phyloP scores from a whole-genome alignment of 2,329 filamentous ascomycete species.

The Bipolaris gigantea region DNA sequence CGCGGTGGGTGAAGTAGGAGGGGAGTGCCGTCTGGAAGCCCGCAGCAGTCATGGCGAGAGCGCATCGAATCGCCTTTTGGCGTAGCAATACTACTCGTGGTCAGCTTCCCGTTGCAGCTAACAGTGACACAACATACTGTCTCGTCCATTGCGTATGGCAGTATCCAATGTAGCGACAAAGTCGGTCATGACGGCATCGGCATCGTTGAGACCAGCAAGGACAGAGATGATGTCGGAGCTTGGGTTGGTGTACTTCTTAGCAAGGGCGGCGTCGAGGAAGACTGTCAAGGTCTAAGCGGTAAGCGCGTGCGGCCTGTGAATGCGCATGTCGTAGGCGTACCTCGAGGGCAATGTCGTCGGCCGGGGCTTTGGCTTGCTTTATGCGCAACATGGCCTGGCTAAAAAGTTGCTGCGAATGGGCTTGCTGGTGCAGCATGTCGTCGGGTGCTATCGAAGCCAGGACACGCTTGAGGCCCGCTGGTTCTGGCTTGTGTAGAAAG shows the following conservation, averaged over 20 bases:
- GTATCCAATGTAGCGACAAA: conserved; percentile 81
- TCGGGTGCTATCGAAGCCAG: conserved; percentile 72
- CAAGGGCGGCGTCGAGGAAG: conserved; percentile 79
- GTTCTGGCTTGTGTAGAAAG: conserved; percentile 85
- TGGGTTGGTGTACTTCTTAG: conserved; percentile 91
- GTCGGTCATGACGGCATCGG: conserved; percentile 84
- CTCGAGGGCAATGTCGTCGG: conserved; percentile 80
- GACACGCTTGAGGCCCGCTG: conserved; percentile 65
- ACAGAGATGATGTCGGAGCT: conserved; percentile 93
- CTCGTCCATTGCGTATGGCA: conserved; percentile 77
- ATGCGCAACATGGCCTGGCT: conserved; percentile 69
- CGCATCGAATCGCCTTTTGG: conserved; percentile 76
- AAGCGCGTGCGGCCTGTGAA: conserved; percentile 41
- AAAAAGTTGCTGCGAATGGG: conserved; percentile 78
- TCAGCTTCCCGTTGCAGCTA: conserved; percentile 14
- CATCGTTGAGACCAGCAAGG: conserved; percentile 83
- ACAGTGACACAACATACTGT: conserved; percentile 55
- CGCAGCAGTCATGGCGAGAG: conserved; percentile 84
- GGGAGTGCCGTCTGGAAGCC: conserved; percentile 93
- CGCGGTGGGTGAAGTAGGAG: conserved; percentile 92
- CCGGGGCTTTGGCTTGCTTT: conserved; percentile 61
- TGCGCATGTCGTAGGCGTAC: conserved; percentile 56
- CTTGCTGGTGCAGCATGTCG: conserved; percentile 74
- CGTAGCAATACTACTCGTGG: conserved; percentile 67
- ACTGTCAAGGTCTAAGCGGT: conserved; percentile 77